These are phyloP conservation scores for Hysterium pulicare DNA, from an alignment of 2,329 filamentous ascomycete species.

Conservation along the genomic window DNA sequence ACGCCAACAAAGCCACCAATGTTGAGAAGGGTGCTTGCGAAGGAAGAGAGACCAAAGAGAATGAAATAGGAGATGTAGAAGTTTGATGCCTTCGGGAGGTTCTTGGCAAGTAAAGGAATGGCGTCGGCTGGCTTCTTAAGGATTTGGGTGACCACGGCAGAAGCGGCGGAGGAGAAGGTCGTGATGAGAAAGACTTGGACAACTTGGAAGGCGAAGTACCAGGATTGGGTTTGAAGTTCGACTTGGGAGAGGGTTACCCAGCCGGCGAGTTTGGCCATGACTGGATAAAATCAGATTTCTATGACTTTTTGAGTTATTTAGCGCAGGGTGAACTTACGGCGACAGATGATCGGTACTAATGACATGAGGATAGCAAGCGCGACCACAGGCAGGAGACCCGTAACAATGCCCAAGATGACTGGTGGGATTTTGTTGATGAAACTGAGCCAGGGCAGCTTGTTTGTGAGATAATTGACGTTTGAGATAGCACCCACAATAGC, in stretches of 20 bases:
- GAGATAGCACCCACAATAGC: slow-evolving; percentile 44
- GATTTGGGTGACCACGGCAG: slow-evolving; percentile 55
- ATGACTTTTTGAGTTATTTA: too few relatives aligned
- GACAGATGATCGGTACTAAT: slow-evolving; percentile 43
- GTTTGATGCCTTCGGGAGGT: slow-evolving; percentile 82
- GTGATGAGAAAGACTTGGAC: slow-evolving; percentile 93
- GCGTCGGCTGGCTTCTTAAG: slow-evolving; percentile 59
- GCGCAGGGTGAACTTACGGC: slow-evolving; percentile 20
- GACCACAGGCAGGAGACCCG: slow-evolving; percentile 43
- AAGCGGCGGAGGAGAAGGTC: slow-evolving; percentile 75
- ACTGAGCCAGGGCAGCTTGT: slow-evolving; percentile 35
- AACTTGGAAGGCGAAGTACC: slow-evolving; percentile 88
- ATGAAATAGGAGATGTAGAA: slow-evolving; percentile 96
- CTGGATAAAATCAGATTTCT: too few relatives aligned
- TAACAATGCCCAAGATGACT: slow-evolving; percentile 44
- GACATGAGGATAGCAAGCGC: slow-evolving; percentile 44
- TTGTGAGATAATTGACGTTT: slow-evolving; percentile 44
- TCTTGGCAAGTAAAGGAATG: slow-evolving; percentile 64
- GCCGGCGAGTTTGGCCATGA: slow-evolving; percentile 37
- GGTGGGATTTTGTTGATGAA: slow-evolving; percentile 43
- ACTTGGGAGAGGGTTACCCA: slow-evolving; percentile 42
- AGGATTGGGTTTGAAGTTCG: slow-evolving; percentile 78
- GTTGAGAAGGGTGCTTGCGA: slow-evolving; percentile 59
- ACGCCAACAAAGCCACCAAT: slow-evolving; percentile 78
- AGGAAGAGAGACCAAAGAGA: slow-evolving; percentile 64